phyloP scores from a whole-genome alignment of 345 rosid genomes.

The Rhodamnia rubescens region DNA sequence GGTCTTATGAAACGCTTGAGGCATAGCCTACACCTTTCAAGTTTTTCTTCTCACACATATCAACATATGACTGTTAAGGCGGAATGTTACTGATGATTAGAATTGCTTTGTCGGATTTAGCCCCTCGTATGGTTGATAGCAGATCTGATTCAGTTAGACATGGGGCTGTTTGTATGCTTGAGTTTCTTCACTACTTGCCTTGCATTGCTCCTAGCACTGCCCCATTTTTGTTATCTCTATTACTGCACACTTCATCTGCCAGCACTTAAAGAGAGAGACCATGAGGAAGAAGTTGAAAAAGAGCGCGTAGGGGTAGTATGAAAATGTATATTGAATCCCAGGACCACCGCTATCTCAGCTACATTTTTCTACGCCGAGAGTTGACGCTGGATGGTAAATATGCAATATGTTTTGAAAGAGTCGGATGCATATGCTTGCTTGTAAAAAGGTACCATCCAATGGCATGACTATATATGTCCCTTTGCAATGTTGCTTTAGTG shows the following conservation, averaged over 20 bases:
- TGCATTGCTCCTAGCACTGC: not conserved
- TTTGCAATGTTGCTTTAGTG: not conserved
- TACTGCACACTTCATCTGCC: not conserved
- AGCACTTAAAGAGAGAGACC: not conserved
- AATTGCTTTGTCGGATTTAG: not conserved
- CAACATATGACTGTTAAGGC: not conserved
- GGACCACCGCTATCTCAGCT: not conserved
- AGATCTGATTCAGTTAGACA: not conserved
- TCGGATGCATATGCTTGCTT: not conserved
- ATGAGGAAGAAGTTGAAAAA: not conserved
- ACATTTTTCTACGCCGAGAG: not conserved
- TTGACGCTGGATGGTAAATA: not conserved
- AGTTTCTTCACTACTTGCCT: not conserved
- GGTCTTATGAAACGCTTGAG: not conserved
- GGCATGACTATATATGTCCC: not conserved
- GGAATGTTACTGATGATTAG: not conserved
- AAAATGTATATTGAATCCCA: not conserved
- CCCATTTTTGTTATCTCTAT: not conserved
- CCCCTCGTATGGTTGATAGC: not conserved
- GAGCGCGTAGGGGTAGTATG: not conserved
- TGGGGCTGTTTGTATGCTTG: not conserved
- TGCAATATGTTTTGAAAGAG: not conserved
- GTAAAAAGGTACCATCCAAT: not conserved
- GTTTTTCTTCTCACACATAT: not conserved
- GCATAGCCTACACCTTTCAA: rapidly evolving